Evolutionary conservation across 2,329 filamentous ascomycete genomes (phyloP).

Genomic region (Colletotrichum sp.): DNA sequence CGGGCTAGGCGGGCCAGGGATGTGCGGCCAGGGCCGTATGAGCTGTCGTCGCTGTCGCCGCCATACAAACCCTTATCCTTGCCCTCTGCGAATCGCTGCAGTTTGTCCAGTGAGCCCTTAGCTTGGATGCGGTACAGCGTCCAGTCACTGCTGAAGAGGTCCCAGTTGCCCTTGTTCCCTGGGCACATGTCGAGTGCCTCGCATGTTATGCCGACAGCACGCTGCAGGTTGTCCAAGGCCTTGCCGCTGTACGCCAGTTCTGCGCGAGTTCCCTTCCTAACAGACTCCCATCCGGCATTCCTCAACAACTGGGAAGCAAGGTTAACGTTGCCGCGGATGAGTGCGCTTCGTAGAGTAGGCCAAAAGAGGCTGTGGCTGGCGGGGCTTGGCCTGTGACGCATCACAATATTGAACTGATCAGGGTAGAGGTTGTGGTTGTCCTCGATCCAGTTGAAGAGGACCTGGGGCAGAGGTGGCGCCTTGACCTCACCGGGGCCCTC

Average conservation of each 20-base stretch:
- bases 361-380: constrained; percentile 82
- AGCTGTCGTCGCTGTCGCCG: constrained; percentile 32
- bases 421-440: constrained; percentile 75
- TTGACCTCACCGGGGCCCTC: constrained; percentile 38
- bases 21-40: constrained; percentile 41
- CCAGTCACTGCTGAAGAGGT: constrained; percentile 84
- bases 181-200: constrained; percentile 77
- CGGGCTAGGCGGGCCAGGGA: constrained; percentile 70
- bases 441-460: constrained; percentile 84
- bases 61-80: constrained; percentile 53
- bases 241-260: constrained; percentile 74
- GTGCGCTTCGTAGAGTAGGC: constrained; percentile 77
- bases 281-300: constrained; percentile 79
- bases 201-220: constrained; percentile 71
- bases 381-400: constrained; percentile 71
- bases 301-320: constrained; percentile 72
- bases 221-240: constrained; percentile 79
- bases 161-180: constrained; percentile 75
- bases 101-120: constrained; percentile 69
- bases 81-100: constrained; percentile 82
- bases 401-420: constrained; percentile 69
- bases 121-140: constrained; percentile 80
- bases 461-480: constrained; percentile 69
- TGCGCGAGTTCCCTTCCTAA: constrained; percentile 69
- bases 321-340: constrained; percentile 76